Percentiles rank a stretch among this genome's conserved stretches.
These are phyloP conservation scores for Ramularia collo-cygni DNA, from an alignment of 2,329 filamentous ascomycete species.

Conservation along the genomic window DNA sequence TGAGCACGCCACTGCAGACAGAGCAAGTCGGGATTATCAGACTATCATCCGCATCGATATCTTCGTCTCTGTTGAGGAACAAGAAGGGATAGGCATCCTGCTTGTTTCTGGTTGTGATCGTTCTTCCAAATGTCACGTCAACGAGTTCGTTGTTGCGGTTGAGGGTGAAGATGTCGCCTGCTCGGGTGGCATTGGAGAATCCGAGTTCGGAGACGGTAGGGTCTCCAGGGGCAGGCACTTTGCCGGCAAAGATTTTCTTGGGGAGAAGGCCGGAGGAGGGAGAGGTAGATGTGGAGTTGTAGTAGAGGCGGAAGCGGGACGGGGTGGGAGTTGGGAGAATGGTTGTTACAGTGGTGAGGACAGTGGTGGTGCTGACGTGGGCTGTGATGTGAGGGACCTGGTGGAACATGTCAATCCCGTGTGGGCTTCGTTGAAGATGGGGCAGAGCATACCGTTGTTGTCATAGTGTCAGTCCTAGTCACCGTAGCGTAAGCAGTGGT, in stretches of 20 bases:
- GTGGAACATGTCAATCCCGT: no score
- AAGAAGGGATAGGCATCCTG: neutral
- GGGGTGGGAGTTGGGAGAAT: neutral
- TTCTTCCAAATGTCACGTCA: neutral
- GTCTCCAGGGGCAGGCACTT: constrained; percentile 1
- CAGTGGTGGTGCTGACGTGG: neutral
- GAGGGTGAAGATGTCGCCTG: neutral
- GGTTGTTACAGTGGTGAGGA: neutral
- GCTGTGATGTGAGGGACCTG: neutral
- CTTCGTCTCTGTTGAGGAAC: neutral
- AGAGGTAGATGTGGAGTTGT: constrained; percentile 3
- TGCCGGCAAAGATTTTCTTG: neutral
- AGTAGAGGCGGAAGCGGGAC: constrained; percentile 4
- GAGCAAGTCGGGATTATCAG: neutral
- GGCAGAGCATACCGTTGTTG: neutral
- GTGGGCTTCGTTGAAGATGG: no score
- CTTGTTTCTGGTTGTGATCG: neutral
- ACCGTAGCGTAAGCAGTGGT: neutral
- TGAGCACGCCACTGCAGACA: neutral
- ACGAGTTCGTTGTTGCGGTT: neutral
- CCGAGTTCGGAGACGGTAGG: constrained; percentile 1
- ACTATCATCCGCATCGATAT: neutral
- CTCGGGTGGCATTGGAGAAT: neutral
- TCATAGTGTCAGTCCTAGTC: neutral
- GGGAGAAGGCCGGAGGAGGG: neutral